phyloP scores from a whole-genome alignment of 495 filamentous ascomycete genomes.

The Penicillium pulvis region DNA sequence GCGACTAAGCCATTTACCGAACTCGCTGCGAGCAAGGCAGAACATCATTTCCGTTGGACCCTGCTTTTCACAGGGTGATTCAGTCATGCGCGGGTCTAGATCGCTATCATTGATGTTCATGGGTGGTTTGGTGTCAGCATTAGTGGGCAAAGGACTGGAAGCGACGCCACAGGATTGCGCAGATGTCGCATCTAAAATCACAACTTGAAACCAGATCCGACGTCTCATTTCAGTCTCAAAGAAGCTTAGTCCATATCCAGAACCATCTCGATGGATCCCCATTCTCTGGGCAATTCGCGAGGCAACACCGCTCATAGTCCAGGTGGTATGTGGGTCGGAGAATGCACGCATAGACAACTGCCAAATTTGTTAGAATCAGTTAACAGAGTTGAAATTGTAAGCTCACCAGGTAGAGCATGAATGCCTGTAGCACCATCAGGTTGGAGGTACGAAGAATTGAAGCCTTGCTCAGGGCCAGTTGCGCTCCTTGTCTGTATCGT shows the following conservation, averaged over 20 bases:
- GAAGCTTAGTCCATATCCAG: slow-evolving; percentile 33
- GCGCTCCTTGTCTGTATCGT: slow-evolving; percentile 44
- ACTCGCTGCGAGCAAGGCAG: slow-evolving; percentile 53
- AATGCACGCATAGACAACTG: slow-evolving; percentile 35
- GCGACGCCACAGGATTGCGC: slow-evolving; percentile 37
- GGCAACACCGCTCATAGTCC: slow-evolving; percentile 46
- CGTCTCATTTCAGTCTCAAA: slow-evolving; percentile 52
- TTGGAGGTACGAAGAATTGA: slow-evolving; percentile 48
- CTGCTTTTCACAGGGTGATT: slow-evolving; percentile 50
- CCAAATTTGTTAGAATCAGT: slow-evolving; percentile 8
- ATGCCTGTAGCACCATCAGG: slow-evolving; percentile 47
- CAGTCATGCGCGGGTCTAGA: slow-evolving; percentile 58
- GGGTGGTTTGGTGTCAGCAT: slow-evolving; percentile 40
- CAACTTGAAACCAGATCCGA: slow-evolving; percentile 43
- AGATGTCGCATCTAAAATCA: slow-evolving; percentile 35
- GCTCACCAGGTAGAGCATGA: slow-evolving; percentile 46
- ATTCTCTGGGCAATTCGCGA: slow-evolving; percentile 46
- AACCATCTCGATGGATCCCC: slow-evolving; percentile 48
- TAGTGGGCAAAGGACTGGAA: slow-evolving; percentile 19
- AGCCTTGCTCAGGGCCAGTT: slow-evolving; percentile 49
- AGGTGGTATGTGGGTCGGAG: slow-evolving; percentile 43
- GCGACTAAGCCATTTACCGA: slow-evolving; percentile 43
- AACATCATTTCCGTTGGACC: slow-evolving; percentile 72
- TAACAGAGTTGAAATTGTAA: not conserved
- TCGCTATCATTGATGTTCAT: slow-evolving; percentile 61